Percentiles rank a stretch among this genome's conserved stretches.
phyloP scores from a whole-genome alignment of 1,139 yeast species.

The Kodamaea sp. region DNA sequence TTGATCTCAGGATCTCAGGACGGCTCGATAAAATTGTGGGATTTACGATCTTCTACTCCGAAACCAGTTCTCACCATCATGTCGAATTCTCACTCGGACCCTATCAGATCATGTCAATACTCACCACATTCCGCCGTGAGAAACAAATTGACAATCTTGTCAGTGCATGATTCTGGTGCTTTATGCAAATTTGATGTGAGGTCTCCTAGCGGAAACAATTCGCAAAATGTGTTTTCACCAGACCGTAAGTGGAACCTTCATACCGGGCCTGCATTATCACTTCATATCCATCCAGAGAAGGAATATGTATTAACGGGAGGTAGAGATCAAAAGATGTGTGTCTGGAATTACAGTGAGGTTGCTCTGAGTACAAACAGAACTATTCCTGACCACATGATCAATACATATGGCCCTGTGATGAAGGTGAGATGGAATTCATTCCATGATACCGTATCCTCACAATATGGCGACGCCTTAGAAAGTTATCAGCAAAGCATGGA shows the following conservation, averaged over 20 bases:
- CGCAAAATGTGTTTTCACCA: constrained; percentile 32
- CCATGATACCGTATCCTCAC: constrained; percentile 14
- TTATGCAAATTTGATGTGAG: constrained; percentile 84
- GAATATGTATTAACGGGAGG: constrained; percentile 93
- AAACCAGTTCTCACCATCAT: constrained; percentile 48
- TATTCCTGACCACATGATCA: constrained; percentile 69
- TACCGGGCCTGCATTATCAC: constrained; percentile 84
- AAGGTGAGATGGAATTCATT: constrained; percentile 69
- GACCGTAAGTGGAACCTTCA: constrained; percentile 86
- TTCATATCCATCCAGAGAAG: constrained; percentile 84
- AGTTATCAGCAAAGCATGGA: constrained; percentile 5
- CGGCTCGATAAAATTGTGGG: constrained; percentile 89
- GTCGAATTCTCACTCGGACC: constrained; percentile 60
- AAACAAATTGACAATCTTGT: constrained; percentile 36
- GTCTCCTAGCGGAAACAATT: constrained; percentile 21
- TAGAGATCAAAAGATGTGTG: constrained; percentile 78
- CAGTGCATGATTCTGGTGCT: constrained; percentile 90
- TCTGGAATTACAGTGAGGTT: constrained; percentile 62
- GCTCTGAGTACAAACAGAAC: constrained; percentile 34
- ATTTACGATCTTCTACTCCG: constrained; percentile 55
- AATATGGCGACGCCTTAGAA: constrained; percentile 4
- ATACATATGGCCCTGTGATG: constrained; percentile 75
- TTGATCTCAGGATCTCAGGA: constrained; percentile 89
- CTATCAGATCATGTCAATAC: constrained; percentile 62
- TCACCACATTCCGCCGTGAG: constrained; percentile 48